Base-by-base conservation (phyloP, 2,329 filamentous ascomycete species). In the Diaporthe aspalathi region DNA sequence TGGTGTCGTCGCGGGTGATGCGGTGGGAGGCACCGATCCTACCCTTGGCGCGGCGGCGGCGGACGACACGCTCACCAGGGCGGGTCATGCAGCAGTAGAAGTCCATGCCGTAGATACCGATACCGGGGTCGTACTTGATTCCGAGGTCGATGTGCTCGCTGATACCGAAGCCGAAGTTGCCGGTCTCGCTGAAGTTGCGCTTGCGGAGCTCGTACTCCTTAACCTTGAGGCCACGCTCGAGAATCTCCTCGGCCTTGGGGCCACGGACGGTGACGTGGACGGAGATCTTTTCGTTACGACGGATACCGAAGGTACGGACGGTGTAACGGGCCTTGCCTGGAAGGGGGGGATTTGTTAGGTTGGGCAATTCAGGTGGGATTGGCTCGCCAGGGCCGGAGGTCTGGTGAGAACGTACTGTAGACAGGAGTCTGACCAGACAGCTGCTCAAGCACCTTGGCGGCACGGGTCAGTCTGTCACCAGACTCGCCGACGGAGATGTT, bases 71-170 rank as follows among this genome's bases (percentile, higher is more conserved):
- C 91, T 97, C 95, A 88, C 96, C 96, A 81, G 95, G 96, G 82
- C 96, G 95, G 89, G 94, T 97, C 96, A 99, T 99, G 94, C 95
- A 98, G 93, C 92, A 95, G 93, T 98, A 99, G 89, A 99, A 99
- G 89, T 99, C 96, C 96, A 99, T 99, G 85, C 96, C 95, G 90
- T 97, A 98, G 86, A 98, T 98, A 92, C 95, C 95, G 80, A 98
- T 98, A 76, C 90, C 93, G 77, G 95, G 95, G 89, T 98, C 95
- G 90, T 98, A 98, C 92, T 99, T 99, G 94, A 99, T 99, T 83
- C 96, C 96, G 82, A 99, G 91, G 91, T 99, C 96, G 87, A 99
- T 99, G 93, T 99, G 96, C 90, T 99, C 96, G 89, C 90, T 94
- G 90, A 99, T 99, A 90, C 96, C 96, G 91, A 99, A 99, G 80